Base-by-base conservation (phyloP, 345 rosid genomes). In the Citrus australasica region DNA sequence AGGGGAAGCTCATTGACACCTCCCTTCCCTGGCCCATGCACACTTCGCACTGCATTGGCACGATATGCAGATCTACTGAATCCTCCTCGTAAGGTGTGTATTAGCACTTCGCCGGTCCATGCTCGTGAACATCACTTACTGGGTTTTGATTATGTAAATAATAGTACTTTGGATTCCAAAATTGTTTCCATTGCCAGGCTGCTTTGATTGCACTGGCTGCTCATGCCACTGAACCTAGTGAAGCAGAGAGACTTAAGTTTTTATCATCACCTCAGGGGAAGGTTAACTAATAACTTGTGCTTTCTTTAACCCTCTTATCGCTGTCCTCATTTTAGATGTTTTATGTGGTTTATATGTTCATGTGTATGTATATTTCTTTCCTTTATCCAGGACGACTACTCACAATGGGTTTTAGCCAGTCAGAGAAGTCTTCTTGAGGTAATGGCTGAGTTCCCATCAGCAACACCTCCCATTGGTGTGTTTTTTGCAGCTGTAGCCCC, bases 351-450 rank as follows among this genome's bases (percentile, higher is more conserved):
- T 66, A 9, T 53, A 25, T 77, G 38, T 10, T 13, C 56, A 60
- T 32, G 59, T 63, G 17, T 65, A 62, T 40, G 48, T 38, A 22
- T 71, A 56, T 37, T 27, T 27, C 35, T 65, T 33, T 35, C 55
- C 24, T 62, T 75, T 77, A 24, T 68, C 51, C 85, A 96, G 99
- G 98, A 96, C 82, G 97, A 96, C 80, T 96, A 96, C 81, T 88
- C 98, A 46, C 89, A 96, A 81, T 94, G 94, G 98, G 80, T 96
- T 33, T 88, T 87, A 77, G 91, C 91, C 59, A 87, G 86, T 83
- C 98, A 94, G 85, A 94, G 98, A 87, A 96, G 99, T 84, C 95
- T 96, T 56, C 94, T 94, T 67, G 98, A 96, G 84, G 98, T 96
- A 77, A 88, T 96, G 99, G 92, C 95, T 67, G 97, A 86, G 86